phyloP scores from a whole-genome alignment of 2,329 filamentous ascomycete species.

The Pezicula rhizophila region DNA sequence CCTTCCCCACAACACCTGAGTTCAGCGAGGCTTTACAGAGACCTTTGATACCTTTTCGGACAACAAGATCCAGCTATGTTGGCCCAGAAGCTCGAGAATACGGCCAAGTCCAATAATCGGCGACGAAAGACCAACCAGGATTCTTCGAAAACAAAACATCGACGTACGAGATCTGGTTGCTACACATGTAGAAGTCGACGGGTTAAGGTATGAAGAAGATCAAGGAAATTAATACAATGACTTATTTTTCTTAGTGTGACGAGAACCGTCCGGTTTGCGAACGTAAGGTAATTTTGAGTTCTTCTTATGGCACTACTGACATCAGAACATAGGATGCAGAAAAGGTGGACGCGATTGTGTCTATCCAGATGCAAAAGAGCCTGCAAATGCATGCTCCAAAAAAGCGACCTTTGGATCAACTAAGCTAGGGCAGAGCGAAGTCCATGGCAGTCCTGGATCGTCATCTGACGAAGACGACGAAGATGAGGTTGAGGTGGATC shows the following conservation, averaged over 20 bases:
- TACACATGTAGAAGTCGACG: slow-evolving; percentile 84
- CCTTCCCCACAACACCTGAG: slow-evolving; percentile 13
- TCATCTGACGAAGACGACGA: slow-evolving; percentile 47
- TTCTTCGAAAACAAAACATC: slow-evolving; percentile 67
- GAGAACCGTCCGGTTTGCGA: slow-evolving; percentile 85
- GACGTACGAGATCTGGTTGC: slow-evolving; percentile 88
- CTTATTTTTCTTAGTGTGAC: slow-evolving; percentile 64
- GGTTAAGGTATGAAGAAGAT: slow-evolving; percentile 59
- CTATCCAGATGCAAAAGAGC: slow-evolving; percentile 64
- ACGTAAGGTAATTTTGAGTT: slow-evolving; percentile 38
- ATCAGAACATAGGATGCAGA: slow-evolving; percentile 59
- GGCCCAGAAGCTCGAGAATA: slow-evolving; percentile 14
- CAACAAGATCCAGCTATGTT: slow-evolving; percentile 23
- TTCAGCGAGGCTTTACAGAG: slow-evolving; percentile 23
- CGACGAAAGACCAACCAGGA: slow-evolving; percentile 22
- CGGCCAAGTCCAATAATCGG: slow-evolving; percentile 8
- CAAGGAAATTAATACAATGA: slow-evolving; percentile 9
- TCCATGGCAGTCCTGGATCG: slow-evolving; percentile 36
- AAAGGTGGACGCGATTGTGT: slow-evolving; percentile 88
- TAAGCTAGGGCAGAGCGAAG: slow-evolving; percentile 30
- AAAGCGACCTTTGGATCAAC: slow-evolving; percentile 10
- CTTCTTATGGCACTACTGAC: slow-evolving; percentile 19
- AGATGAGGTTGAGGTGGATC: slow-evolving; percentile 40
- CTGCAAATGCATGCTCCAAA: slow-evolving; percentile 36
- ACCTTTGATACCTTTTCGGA: slow-evolving; percentile 25